Base-by-base conservation (phyloP, 2,329 filamentous ascomycete genomes). In the Alternaria gaisen region DNA sequence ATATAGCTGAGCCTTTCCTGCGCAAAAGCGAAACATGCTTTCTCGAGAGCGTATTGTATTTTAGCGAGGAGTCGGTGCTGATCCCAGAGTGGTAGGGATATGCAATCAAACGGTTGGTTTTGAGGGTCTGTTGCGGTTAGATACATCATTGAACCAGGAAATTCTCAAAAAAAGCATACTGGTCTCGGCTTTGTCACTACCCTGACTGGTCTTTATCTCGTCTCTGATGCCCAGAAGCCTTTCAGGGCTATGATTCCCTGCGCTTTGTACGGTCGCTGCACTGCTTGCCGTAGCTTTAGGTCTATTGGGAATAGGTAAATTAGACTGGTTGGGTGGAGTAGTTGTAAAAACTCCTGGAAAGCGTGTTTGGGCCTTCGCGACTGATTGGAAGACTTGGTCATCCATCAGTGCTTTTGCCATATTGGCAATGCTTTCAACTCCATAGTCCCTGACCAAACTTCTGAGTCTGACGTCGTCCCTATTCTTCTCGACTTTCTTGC, bases 341-440 rank as follows among this genome's bases (percentile, higher is more conserved):
- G 20, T 4, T 2, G 20, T 26, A 16, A 16, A 10, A 32, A 53
- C 16, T 2, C n/a, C 30, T 18, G 47, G 48, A 24, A 58, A 58
- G 4, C 47, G 47, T 18, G 24, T 14, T 22, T 41, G 38, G 12
- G 55, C 55, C 18, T 24, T 50, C 34, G 7, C 5, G 4, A 6
- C 28, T 5, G 55, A 58, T 16, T 9, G 41, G 26, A 58, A 58
- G 34, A 53, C 16, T 12, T 58, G 30, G 2, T 53, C 12, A 26
- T 40, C 4, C 14, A 53, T 18, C 3, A 58, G 4, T 14, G 6
- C 30, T 12, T 40, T 22, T 14, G 40, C 55, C 12, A 58, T 12
- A 2, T n/a, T 12, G 32, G 1, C 20, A n/a, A 58, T 12, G 1
- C 4, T 8, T 4, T 58, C 32, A 1, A 58, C 7, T 20, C 18